A percentile compares a stretch with the other conserved stretches of the same genome.
phyloP scores from a whole-genome alignment of 2,329 filamentous ascomycete species.

The Stagonosporopsis vannaccii region DNA sequence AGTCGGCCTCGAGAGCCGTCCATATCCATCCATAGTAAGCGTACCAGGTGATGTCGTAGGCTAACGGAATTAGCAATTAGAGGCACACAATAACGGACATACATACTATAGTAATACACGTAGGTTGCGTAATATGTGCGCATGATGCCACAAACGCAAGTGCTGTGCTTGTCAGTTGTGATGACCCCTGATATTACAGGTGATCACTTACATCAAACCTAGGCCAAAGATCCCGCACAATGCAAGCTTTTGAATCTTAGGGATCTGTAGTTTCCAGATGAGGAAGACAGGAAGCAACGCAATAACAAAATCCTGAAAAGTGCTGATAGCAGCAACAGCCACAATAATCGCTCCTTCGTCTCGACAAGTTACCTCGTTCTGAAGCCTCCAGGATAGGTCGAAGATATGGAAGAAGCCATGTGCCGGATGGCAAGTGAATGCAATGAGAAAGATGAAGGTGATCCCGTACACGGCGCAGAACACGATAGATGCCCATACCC shows the following conservation, averaged over 20 bases:
- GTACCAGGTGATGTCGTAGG: slow-evolving; percentile 52
- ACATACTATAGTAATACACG: slow-evolving; percentile 36
- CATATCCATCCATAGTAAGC: slow-evolving; percentile 51
- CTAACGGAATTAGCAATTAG: slow-evolving; percentile 10
- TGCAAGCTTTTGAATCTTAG: slow-evolving; percentile 53
- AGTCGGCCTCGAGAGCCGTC: slow-evolving; percentile 52
- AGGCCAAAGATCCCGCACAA: slow-evolving; percentile 55
- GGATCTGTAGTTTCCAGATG: slow-evolving; percentile 55
- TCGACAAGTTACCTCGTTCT: slow-evolving; percentile 45
- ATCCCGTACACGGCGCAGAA: slow-evolving; percentile 51
- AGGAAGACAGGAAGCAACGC: slow-evolving; percentile 54
- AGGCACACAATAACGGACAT: neutral
- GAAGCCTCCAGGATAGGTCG: slow-evolving; percentile 40
- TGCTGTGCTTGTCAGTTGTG: slow-evolving; percentile 21
- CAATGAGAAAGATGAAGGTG: slow-evolving; percentile 45
- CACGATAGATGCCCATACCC: slow-evolving; percentile 47
- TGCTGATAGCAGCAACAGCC: slow-evolving; percentile 49
- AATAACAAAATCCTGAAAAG: slow-evolving; percentile 51
- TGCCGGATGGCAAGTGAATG: slow-evolving; percentile 50
- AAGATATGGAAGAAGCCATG: slow-evolving; percentile 53
- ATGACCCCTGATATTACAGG: neutral
- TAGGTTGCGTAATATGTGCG: slow-evolving; percentile 49
- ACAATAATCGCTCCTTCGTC: slow-evolving; percentile 51
- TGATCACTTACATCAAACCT: slow-evolving; percentile 50
- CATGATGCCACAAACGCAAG: slow-evolving; percentile 46